phyloP scores from a whole-genome alignment of 768 basidiomycete species.

The Mrakia hoshinonis region DNA sequence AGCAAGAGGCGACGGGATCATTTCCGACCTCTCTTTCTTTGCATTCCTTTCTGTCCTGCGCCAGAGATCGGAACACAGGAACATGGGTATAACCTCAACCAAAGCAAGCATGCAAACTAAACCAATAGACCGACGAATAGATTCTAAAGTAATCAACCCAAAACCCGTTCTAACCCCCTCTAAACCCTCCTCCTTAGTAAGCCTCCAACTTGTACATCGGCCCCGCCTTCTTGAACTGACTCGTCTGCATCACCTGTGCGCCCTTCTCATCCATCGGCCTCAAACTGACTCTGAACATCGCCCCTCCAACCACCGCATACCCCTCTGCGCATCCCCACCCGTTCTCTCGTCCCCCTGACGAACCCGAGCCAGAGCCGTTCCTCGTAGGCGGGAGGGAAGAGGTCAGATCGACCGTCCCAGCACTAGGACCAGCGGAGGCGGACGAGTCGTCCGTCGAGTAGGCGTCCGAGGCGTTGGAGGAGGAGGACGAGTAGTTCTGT shows the following conservation, averaged over 20 bases:
- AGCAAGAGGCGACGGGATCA: too few species aligned
- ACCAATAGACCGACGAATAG: too few species aligned
- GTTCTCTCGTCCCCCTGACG: not conserved
- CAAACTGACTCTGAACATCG: conserved; percentile 22
- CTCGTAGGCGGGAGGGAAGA: not conserved
- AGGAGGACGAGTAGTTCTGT: too few species aligned
- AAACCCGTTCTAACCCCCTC: too few species aligned
- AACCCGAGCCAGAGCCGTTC: not conserved
- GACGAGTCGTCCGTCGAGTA: not conserved
- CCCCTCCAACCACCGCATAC: conserved; percentile 26
- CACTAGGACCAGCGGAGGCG: too few species aligned
- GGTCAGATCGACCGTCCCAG: not conserved
- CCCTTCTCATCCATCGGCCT: conserved; percentile 28
- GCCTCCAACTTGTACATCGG: conserved; percentile 16
- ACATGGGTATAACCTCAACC: too few species aligned
- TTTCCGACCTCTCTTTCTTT: too few species aligned
- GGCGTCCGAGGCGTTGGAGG: not conserved
- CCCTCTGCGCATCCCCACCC: conserved; percentile 10
- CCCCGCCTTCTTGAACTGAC: conserved; percentile 10
- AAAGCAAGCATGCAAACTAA: too few species aligned
- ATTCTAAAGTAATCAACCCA: too few species aligned
- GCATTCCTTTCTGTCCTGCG: too few species aligned
- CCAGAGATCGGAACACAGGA: too few species aligned
- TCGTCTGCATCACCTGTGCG: conserved; percentile 20
- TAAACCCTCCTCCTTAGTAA: not conserved